A percentile compares a stretch with the other conserved stretches of the same genome.
Conservation (phyloP, 75 land plant species). For the Adiantum capillusveneris region DNA sequence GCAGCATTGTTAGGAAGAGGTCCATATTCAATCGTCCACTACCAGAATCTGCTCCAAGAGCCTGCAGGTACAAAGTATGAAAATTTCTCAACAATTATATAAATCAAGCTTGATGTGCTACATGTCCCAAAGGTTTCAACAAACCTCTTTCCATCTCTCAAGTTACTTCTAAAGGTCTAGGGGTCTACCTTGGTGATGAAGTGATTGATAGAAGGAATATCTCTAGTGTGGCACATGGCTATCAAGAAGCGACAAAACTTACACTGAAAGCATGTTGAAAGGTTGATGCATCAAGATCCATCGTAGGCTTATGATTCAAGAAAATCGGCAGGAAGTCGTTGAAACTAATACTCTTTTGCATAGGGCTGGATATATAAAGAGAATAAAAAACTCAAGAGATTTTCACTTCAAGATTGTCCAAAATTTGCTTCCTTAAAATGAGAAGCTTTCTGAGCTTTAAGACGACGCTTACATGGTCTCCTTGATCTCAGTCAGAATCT, state of each 20-base stretch:
- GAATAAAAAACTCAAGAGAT: too few species aligned
- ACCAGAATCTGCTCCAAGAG: slow-evolving; percentile 10
- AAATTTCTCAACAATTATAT: background rate
- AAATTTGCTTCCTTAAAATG: background rate
- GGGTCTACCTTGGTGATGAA: too few species aligned
- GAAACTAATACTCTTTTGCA: slow-evolving; percentile 8
- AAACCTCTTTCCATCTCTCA: too few species aligned
- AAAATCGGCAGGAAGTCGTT: slow-evolving; percentile 11
- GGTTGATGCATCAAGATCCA: background rate
- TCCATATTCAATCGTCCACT: slow-evolving; percentile 5
- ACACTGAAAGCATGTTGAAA: slow-evolving; percentile 14
- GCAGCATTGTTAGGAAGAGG: slow-evolving; percentile 6
- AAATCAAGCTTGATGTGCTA: too few species aligned
- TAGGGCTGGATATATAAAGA: too few species aligned
- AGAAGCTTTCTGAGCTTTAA: background rate
- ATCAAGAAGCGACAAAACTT: background rate
- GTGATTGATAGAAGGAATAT: too few species aligned
- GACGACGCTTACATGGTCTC: slow-evolving; percentile 8
- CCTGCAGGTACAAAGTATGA: background rate
- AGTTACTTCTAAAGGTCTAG: too few species aligned
- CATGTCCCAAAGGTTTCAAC: too few species aligned
- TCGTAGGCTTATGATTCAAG: slow-evolving; percentile 15
- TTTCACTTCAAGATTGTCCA: slow-evolving; percentile 1
- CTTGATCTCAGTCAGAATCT: slow-evolving; percentile 13
- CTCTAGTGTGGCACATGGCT: background rate